phyloP scores from a whole-genome alignment of 208 protist species.

The Leishmania gerbilli region DNA sequence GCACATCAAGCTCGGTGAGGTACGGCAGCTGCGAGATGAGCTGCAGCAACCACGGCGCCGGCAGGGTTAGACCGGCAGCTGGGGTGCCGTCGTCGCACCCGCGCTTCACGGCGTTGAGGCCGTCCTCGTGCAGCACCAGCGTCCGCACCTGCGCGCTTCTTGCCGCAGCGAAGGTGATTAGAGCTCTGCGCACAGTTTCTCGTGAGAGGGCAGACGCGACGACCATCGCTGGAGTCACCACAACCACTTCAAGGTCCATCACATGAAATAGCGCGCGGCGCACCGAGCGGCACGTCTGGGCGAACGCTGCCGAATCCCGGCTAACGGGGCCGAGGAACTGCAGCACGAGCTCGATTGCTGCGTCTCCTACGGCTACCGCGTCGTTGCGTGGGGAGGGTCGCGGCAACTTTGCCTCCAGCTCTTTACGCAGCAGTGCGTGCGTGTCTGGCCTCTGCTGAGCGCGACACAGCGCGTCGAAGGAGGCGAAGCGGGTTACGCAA shows the following conservation, averaged over 20 bases:
- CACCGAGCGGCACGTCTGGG: slow-evolving; percentile 51
- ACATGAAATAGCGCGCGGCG: slow-evolving; percentile 35
- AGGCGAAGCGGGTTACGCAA: slow-evolving; percentile 42
- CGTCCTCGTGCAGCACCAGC: slow-evolving; percentile 33
- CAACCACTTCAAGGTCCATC: slow-evolving; percentile 23
- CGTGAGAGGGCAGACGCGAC: slow-evolving; percentile 22
- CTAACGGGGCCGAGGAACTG: slow-evolving; percentile 32
- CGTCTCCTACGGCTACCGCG: slow-evolving; percentile 36
- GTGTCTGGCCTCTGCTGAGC: slow-evolving; percentile 35
- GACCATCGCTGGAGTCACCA: slow-evolving; percentile 54
- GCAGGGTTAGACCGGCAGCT: slow-evolving; percentile 19
- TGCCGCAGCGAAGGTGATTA: slow-evolving; percentile 37
- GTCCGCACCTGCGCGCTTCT: slow-evolving; percentile 37
- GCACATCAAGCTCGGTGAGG: slow-evolving; percentile 66
- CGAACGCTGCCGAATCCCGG: slow-evolving; percentile 34
- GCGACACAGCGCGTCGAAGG: slow-evolving; percentile 36
- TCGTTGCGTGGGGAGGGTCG: slow-evolving; percentile 48
- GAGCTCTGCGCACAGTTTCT: slow-evolving; percentile 22
- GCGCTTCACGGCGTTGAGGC: slow-evolving; percentile 35
- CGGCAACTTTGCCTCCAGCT: slow-evolving; percentile 40
- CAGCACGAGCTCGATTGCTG: slow-evolving; percentile 38
- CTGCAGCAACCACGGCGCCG: slow-evolving; percentile 34
- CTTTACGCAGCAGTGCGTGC: slow-evolving; percentile 34
- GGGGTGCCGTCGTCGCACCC: slow-evolving; percentile 31
- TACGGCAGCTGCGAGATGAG: slow-evolving; percentile 47